These are phyloP conservation scores for Jackrogersella multiformis DNA, from an alignment of 495 filamentous ascomycete genomes.

Conservation along the genomic window DNA sequence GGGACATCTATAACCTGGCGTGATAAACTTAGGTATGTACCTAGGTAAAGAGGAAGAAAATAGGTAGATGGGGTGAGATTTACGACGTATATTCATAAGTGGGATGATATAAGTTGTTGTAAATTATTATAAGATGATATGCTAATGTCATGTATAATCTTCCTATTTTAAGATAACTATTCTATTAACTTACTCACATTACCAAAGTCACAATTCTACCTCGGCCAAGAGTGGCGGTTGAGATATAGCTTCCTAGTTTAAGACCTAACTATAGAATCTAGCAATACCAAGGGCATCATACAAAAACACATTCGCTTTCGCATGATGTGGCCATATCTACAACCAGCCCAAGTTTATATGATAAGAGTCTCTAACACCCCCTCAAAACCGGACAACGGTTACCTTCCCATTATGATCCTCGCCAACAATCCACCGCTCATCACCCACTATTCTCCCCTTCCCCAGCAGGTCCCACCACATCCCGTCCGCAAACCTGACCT, in stretches of 20 bases:
- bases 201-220: background rate
- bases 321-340: background rate
- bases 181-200: background rate
- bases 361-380: background rate
- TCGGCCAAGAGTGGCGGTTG: background rate
- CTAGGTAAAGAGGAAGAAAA: background rate
- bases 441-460: constrained; percentile 66
- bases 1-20: no score
- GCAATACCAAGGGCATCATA: background rate
- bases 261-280: background rate
- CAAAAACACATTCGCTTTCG: background rate
- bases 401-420: constrained; percentile 63
- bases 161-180: background rate
- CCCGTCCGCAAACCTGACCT: constrained; percentile 51
- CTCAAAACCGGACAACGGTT: constrained; percentile 64
- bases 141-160: no score
- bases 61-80: background rate
- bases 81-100: background rate
- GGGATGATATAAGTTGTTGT: background rate
- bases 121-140: background rate
- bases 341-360: background rate
- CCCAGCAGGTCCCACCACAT: constrained; percentile 62
- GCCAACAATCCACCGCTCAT: constrained; percentile 71
- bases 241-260: background rate
- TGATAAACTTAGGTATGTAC: no score